These are phyloP conservation scores for Bruguiera sexangula DNA, from an alignment of 345 rosid genomes.

Conservation along the genomic window DNA sequence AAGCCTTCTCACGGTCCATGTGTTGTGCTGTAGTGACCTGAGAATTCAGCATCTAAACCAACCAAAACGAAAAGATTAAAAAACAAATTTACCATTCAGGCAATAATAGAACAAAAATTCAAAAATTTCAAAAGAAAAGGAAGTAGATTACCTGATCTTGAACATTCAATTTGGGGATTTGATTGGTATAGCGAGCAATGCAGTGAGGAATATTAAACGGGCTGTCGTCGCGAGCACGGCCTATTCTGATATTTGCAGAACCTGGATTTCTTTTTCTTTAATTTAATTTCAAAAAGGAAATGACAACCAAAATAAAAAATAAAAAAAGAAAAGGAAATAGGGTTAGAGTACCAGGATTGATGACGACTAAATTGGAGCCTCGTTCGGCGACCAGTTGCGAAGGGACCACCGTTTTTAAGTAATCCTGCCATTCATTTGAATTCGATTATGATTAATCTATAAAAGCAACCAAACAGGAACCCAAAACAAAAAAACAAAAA, in stretches of 20 bases:
- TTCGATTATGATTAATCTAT: not conserved
- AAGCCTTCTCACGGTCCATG: slow-evolving; percentile 78
- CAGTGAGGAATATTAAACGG: slow-evolving; percentile 75
- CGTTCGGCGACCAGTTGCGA: slow-evolving; percentile 83
- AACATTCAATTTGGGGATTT: slow-evolving; percentile 43
- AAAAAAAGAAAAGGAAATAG: not conserved
- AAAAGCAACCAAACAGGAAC: not conserved
- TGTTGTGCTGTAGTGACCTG: slow-evolving; percentile 73
- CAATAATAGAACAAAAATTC: not conserved
- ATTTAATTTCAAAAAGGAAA: not conserved
- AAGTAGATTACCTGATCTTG: slow-evolving; percentile 60
- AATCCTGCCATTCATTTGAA: slow-evolving; percentile 51
- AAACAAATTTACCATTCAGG: slow-evolving; percentile 1
- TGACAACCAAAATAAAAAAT: not conserved
- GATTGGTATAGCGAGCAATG: slow-evolving; percentile 61
- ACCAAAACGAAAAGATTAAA: slow-evolving; percentile 1
- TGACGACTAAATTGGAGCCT: slow-evolving; percentile 81
- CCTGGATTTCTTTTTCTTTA: slow-evolving; percentile 30
- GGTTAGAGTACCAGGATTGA: slow-evolving; percentile 58
- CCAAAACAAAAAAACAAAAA: not conserved
- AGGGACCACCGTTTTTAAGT: slow-evolving; percentile 85
- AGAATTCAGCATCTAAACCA: slow-evolving; percentile 65
- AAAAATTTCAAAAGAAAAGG: not conserved
- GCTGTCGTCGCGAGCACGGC: slow-evolving; percentile 71
- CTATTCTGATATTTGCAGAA: slow-evolving; percentile 72